A percentile compares a stretch with the other conserved stretches of the same genome.
These are phyloP conservation scores for Mycotypha africana DNA, from an alignment of 371 early-diverging fungal species.

Conservation along the genomic window DNA sequence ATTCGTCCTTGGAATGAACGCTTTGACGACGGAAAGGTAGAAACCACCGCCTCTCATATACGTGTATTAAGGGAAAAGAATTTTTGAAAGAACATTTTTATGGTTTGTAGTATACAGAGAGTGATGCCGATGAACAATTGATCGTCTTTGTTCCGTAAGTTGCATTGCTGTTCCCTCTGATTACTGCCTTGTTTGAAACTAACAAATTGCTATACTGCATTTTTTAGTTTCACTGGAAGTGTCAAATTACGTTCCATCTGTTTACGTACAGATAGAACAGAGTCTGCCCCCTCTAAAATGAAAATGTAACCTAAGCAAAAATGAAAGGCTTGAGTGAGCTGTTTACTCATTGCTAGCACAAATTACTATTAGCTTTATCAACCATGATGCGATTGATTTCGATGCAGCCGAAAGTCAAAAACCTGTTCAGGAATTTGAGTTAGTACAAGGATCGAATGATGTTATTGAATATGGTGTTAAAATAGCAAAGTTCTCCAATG, in stretches of 20 bases:
- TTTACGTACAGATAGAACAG: constrained; percentile 64
- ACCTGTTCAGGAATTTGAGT: constrained; percentile 79
- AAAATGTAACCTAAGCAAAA: constrained; percentile 53
- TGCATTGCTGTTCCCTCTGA: too few species aligned
- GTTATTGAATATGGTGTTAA: constrained; percentile 69
- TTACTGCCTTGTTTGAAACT: too few species aligned
- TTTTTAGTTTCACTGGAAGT: constrained; percentile 81
- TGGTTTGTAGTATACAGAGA: constrained; percentile 59
- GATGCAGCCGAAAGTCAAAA: constrained; percentile 66
- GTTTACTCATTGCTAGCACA: not conserved
- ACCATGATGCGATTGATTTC: constrained; percentile 89
- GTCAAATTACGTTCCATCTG: constrained; percentile 89
- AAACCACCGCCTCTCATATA: too few species aligned
- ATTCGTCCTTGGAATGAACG: constrained; percentile 87
- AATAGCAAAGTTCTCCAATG: constrained; percentile 78
- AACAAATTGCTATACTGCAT: too few species aligned
- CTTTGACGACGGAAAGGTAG: constrained; percentile 63
- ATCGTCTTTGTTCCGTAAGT: constrained; percentile 84
- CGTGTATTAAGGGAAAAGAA: constrained; percentile 1
- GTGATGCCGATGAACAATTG: constrained; percentile 89
- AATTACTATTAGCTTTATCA: constrained; percentile 63
- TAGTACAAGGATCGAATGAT: constrained; percentile 52
- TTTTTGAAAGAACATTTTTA: not conserved
- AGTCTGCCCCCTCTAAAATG: constrained; percentile 64
- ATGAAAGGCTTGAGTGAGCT: not conserved